A percentile compares a stretch with the other conserved stretches of the same genome.
Conservation (phyloP, 306 rosid species). For the Medicago arabica region DNA sequence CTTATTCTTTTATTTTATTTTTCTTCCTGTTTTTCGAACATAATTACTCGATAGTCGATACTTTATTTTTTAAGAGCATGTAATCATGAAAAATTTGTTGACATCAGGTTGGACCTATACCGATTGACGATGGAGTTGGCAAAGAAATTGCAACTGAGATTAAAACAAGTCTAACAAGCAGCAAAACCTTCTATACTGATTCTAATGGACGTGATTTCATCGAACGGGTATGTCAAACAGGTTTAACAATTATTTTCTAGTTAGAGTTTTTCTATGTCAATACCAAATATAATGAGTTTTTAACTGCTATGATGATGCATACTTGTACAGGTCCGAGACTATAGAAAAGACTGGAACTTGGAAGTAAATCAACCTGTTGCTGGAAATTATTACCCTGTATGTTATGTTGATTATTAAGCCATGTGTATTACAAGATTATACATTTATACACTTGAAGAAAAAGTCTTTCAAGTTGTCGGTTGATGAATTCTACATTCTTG, state of each 20-base stretch:
- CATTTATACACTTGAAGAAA: not conserved
- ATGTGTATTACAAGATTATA: constrained; percentile 9
- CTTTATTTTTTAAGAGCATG: constrained; percentile 12
- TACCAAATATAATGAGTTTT: constrained; percentile 1
- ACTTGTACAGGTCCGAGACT: constrained; percentile 71
- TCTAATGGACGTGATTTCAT: constrained; percentile 96
- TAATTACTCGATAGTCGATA: not conserved
- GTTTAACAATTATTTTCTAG: constrained; percentile 8
- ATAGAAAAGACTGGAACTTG: constrained; percentile 80
- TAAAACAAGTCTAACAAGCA: constrained; percentile 61
- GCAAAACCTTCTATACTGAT: constrained; percentile 86
- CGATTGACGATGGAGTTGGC: constrained; percentile 77
- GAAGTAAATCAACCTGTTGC: constrained; percentile 87
- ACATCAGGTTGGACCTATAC: constrained; percentile 91
- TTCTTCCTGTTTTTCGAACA: not conserved
- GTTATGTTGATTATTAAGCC: constrained; percentile 36
- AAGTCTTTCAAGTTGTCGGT: not conserved
- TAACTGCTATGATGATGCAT: not conserved
- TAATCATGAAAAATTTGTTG: constrained; percentile 34
- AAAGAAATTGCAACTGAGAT: constrained; percentile 82
- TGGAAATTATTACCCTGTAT: constrained; percentile 93
- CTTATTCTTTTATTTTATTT: not conserved
- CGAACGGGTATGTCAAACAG: constrained; percentile 64
- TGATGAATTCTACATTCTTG: constrained; percentile 35
- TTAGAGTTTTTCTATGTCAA: constrained; percentile 6